Base-by-base conservation (phyloP, 2,329 filamentous ascomycete species). In the Verticillium isaacii region DNA sequence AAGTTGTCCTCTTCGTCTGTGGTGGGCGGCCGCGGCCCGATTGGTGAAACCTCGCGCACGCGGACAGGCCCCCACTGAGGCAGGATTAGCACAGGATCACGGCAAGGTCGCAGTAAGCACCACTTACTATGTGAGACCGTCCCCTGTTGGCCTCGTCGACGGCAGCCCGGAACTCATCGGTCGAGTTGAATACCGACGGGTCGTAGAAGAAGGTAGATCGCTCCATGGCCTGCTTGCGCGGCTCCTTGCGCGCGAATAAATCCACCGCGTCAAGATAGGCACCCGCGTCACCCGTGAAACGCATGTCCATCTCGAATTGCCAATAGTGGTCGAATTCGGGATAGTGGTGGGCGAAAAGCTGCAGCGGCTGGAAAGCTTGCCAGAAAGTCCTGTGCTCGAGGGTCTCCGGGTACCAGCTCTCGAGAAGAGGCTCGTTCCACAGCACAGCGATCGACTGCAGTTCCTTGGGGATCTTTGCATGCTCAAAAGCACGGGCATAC, bases 351-450 rank as follows among this genome's bases (percentile, higher is more conserved):
- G 87, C 84, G 65, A 89, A 89, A 62, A 88, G 80, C 69, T 89
- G 86, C 15, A 89, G 76, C 1, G 87, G 80, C 70, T 88, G 79
- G 68, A 89, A 85, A 3, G 84, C 80, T 50, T 83, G 85, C 58
- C 90, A 84, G 74, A 90, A 90, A 57, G 91, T 88, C 4, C 89
- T 87, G 57, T 89, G 88, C 83, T 75, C 62, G 80, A 81, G 9
- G 82, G 83, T 69, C 85, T 84, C 60, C 82, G 83, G 74, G 70
- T 96, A 96, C 73, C 91, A 87, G 61, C 93, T 81, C 62, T 83
- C 82, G 90, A 96, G 94, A 74, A 94, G 91, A 59, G 86, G 82
- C 73, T 95, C 91, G 2, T 91, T 93, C 92, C 92, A 96, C 6
- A 96, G 79, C 0, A 89, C 92, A 54, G 89, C 90, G 73, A 96